phyloP scores from a whole-genome alignment of 2,329 filamentous ascomycete genomes.

The Rutstroemia sp. region DNA sequence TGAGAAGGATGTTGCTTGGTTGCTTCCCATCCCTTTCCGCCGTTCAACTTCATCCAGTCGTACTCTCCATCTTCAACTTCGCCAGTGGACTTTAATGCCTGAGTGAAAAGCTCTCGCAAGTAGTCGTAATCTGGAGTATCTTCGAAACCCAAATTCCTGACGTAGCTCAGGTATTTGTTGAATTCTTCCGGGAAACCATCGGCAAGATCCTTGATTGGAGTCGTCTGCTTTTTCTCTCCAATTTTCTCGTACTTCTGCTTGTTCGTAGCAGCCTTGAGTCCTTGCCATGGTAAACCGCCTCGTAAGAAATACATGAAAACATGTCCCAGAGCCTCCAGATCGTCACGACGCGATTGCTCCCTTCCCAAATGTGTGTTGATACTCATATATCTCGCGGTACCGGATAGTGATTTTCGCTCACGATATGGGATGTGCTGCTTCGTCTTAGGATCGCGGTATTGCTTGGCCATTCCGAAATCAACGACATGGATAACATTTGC shows the following conservation, averaged over 20 bases:
- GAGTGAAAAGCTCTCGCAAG: constrained; percentile 90
- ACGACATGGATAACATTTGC: constrained; percentile 98
- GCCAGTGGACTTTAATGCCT: constrained; percentile 87
- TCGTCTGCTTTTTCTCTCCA: constrained; percentile 99
- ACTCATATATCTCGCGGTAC: constrained; percentile 97
- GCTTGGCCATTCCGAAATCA: constrained; percentile 99
- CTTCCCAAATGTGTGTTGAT: constrained; percentile 98
- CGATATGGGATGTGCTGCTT: constrained; percentile 98
- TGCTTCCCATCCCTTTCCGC: constrained; percentile 83
- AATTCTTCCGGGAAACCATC: constrained; percentile 96
- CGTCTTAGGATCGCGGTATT: constrained; percentile 96
- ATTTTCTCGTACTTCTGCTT: constrained; percentile 99
- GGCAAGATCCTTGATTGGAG: constrained; percentile 91
- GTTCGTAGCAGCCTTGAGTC: constrained; percentile 65
- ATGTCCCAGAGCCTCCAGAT: constrained; percentile 79
- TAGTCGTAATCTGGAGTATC: constrained; percentile 99
- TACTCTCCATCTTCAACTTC: constrained; percentile 98
- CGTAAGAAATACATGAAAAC: constrained; percentile 70
- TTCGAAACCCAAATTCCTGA: constrained; percentile 95
- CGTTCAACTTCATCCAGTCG: constrained; percentile 98
- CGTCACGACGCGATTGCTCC: constrained; percentile 92
- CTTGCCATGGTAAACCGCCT: constrained; percentile 66
- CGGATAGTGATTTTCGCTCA: constrained; percentile 92
- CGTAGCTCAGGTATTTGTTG: constrained; percentile 94
- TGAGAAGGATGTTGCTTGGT: constrained; percentile 51